Base-by-base conservation (phyloP, 306 rosid genomes). In the Casuarina equisetifolia region DNA sequence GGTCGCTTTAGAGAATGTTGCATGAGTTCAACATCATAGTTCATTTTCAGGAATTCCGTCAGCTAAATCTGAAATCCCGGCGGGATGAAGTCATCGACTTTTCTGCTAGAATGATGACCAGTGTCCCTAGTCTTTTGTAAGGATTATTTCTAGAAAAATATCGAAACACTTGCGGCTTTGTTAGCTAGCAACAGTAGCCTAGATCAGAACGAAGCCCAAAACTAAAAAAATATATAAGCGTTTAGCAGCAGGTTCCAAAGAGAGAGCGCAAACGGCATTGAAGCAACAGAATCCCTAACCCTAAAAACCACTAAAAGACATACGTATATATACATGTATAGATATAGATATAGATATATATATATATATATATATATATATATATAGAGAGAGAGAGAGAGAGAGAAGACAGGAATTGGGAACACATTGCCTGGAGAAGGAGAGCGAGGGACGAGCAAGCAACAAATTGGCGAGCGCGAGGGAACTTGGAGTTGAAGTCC, bases 401-500 rank as follows among this genome's bases (percentile, higher is more conserved):
- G n/a, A 50, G 1, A 20, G 2, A 9, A 53, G 9, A 40, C 19
- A 55, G 32, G 15, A 13, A 71, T 6, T 76, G 68, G 44, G 63
- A 4, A 17, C 72, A 55, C 70, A 58, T 10, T 67, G 76, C 99
- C 97, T 92, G 87, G 4, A 95, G 74, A 58, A 95, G 92, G 75
- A 86, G 9, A 53, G 89, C 76, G 76, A 95, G 76, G 51, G 92
- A 91, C 63, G 93, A 89, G 86, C 91, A 92, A 62, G 91, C 75
- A 48, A 87, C 69, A 84, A 88, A 95, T 78, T 90, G 90, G 57
- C 90, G 92, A 70, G 63, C 45, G 68, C 63, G 69, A 19, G 90
- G 75, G 84, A 92, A 51, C 13, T 75, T 63, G 75, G 97, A 74
- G 76, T 70, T 78, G 88, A 95, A 92, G 61, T 95, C 96, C 42